Conservation (phyloP, 2,329 filamentous ascomycete genomes). For the Hymenoscyphus scutula region DNA sequence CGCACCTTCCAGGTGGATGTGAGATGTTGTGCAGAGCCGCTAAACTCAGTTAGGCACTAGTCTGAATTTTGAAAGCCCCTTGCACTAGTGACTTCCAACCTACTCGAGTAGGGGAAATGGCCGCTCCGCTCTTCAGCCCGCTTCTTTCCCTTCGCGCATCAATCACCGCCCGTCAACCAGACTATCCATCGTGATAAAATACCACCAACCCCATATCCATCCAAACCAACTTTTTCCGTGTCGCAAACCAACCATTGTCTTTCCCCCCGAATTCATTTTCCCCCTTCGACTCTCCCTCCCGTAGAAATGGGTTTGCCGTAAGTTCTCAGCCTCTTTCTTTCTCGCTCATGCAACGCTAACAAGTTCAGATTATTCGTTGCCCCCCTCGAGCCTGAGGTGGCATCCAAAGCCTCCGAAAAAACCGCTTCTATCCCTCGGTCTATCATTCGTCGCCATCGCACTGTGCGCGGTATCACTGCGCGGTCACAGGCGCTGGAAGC, state of each 20-base stretch:
- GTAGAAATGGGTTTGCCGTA: constrained; percentile 37
- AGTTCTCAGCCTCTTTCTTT: constrained; percentile 22
- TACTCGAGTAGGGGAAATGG: no score
- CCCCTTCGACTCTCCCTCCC: constrained; percentile 9
- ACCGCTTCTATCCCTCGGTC: constrained; percentile 31
- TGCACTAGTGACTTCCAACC: no score
- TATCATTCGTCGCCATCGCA: constrained; percentile 33
- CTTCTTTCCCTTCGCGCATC: constrained; percentile 11
- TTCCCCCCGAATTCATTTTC: constrained; percentile 5
- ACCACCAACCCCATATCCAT: constrained; percentile 21
- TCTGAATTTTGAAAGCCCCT: background rate
- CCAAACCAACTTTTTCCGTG: constrained; percentile 16
- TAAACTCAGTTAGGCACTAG: no score
- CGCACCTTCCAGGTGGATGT: background rate
- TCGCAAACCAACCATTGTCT: constrained; percentile 19
- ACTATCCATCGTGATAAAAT: constrained; percentile 16
- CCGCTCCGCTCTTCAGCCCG: no score
- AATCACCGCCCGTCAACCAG: constrained; percentile 12
- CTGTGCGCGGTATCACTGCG: constrained; percentile 22
- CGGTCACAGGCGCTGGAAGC: constrained; percentile 21
- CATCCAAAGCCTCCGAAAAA: constrained; percentile 33
- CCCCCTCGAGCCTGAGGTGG: constrained; percentile 31
- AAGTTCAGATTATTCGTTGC: constrained; percentile 34
- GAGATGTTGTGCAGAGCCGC: no score
- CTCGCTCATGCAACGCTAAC: constrained; percentile 22